phyloP scores from a whole-genome alignment of 148 eudicot genomes.

The Salicornia ramosissima region DNA sequence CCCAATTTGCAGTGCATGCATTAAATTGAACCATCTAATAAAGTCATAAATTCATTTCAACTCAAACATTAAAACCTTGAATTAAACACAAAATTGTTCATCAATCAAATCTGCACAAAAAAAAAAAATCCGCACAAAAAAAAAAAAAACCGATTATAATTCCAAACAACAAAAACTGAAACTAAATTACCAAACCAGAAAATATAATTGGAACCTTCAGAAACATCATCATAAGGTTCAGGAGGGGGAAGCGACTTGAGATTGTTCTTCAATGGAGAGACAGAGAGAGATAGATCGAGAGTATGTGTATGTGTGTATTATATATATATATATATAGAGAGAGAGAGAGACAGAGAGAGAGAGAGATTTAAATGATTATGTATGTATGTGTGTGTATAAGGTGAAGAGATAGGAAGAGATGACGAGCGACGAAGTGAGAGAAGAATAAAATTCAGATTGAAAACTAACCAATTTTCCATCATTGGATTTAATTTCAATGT shows the following conservation, averaged over 20 bases:
- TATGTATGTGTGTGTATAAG: background rate
- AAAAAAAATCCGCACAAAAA: no score
- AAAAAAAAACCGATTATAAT: background rate
- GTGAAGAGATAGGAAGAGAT: background rate
- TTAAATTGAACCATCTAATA: no score
- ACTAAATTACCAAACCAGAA: no score
- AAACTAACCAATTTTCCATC: conserved; percentile 21
- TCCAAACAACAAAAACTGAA: background rate
- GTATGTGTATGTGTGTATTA: background rate
- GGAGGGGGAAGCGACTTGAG: conserved; percentile 32
- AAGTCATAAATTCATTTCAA: no score
- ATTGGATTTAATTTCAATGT: no score
- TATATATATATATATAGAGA: no score
- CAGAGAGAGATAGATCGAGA: conserved; percentile 17
- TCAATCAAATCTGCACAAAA: no score
- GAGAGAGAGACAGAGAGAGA: no score
- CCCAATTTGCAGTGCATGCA: no score
- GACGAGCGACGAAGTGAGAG: conserved; percentile 7
- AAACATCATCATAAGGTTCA: conserved; percentile 30
- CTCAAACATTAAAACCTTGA: no score
- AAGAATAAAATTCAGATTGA: conserved; percentile 28
- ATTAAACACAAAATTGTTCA: no score
- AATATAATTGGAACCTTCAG: conserved; percentile 28
- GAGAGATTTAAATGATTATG: no score
- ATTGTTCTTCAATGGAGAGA: background rate